Evolutionary conservation across 768 basidiomycete genomes (phyloP).

Genomic region (Agaricus subrufescens): DNA sequence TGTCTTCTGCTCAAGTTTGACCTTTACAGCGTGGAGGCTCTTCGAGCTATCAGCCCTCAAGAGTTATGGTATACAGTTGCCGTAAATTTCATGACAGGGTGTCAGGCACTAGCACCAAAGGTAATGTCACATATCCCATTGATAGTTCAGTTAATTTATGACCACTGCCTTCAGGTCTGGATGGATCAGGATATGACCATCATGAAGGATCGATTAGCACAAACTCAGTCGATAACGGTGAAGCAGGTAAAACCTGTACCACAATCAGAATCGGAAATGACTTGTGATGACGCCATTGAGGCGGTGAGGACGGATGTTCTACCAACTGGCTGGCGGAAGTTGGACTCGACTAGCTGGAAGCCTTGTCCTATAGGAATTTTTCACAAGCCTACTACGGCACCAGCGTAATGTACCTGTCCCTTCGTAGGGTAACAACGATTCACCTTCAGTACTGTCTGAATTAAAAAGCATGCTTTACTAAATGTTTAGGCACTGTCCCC

Average conservation of each 20-base stretch:
- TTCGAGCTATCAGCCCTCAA: constrained; percentile 35
- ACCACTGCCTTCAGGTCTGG: constrained; percentile 32
- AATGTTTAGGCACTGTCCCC: too few relatives aligned
- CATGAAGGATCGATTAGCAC: constrained; percentile 50
- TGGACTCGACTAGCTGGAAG: constrained; percentile 48
- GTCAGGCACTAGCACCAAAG: constrained; percentile 1
- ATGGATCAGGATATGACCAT: constrained; percentile 39
- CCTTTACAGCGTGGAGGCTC: constrained; percentile 17
- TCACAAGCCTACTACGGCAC: background rate
- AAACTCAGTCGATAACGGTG: constrained; percentile 22
- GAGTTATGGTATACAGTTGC: constrained; percentile 28
- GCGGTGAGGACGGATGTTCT: background rate
- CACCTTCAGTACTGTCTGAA: too few relatives aligned
- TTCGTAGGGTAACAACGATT: too few relatives aligned
- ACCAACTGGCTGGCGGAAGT: constrained; percentile 48
- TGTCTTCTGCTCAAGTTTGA: background rate
- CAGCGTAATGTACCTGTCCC: too few relatives aligned
- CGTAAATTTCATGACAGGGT: constrained; percentile 17
- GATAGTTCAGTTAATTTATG: background rate
- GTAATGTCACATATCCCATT: background rate
- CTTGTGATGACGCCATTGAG: background rate
- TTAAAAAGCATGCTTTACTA: too few relatives aligned
- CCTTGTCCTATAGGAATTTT: constrained; percentile 66
- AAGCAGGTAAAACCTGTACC: background rate
- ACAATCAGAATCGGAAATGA: background rate